Conservation (phyloP, 1,139 yeast genomes). For the Torulaspora globosa region DNA sequence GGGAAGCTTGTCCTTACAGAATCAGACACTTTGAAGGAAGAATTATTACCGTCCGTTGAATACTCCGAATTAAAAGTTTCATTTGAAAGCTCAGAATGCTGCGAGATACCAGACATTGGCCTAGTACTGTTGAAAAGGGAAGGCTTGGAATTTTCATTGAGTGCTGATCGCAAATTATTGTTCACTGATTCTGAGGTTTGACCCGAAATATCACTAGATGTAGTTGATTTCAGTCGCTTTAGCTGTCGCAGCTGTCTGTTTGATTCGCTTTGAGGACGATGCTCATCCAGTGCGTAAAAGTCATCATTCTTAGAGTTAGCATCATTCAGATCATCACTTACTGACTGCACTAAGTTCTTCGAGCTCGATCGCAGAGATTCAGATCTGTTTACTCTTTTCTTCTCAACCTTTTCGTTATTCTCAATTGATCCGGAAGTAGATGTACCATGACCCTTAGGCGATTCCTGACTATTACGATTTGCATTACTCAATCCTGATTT, state of each 20-base stretch:
- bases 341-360: conserved; percentile 5
- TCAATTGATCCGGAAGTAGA: conserved; percentile 7
- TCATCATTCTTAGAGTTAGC: background rate
- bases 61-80: conserved; percentile 44
- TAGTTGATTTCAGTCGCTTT: conserved; percentile 29
- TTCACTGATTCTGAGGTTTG: conserved; percentile 25
- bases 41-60: conserved; percentile 37
- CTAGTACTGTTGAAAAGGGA: conserved; percentile 39
- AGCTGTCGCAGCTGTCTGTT: conserved; percentile 9
- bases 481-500: conserved; percentile 4
- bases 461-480: conserved; percentile 8
- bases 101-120: conserved; percentile 66
- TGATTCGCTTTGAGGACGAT: background rate
- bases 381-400: conserved; percentile 15
- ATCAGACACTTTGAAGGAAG: conserved; percentile 25
- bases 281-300: background rate
- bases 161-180: conserved; percentile 11
- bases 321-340: conserved; percentile 8
- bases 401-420: conserved; percentile 6
- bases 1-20: conserved; percentile 17
- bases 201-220: conserved; percentile 30
- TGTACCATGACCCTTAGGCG: conserved; percentile 10
- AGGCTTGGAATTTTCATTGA: conserved; percentile 18
- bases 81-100: conserved; percentile 56
- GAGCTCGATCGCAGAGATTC: conserved; percentile 13